Evolutionary conservation across 1,284 basidiomycete species (phyloP).

Genomic region (Ustilago sp.): DNA sequence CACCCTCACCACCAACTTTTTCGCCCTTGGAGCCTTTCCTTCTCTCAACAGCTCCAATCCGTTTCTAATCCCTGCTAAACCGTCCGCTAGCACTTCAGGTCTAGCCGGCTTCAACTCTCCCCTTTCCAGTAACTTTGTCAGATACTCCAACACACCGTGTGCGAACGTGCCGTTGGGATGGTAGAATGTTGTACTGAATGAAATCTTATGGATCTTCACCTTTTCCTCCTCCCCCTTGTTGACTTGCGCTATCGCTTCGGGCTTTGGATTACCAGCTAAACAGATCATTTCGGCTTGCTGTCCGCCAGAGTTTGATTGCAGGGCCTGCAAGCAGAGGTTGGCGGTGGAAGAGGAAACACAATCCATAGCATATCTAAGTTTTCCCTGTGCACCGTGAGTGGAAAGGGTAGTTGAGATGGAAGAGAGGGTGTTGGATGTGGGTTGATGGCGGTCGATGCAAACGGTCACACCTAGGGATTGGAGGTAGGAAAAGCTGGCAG

Average conservation of each 20-base stretch:
- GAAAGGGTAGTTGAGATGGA: slow-evolving; percentile 21
- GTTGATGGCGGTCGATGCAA: slow-evolving; percentile 54
- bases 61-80: slow-evolving; percentile 56
- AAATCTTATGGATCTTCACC: slow-evolving; percentile 54
- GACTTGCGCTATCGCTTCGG: background rate
- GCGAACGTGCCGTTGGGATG: slow-evolving; percentile 42
- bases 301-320: slow-evolving; percentile 1
- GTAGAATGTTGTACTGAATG: slow-evolving; percentile 64
- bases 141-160: slow-evolving; percentile 5
- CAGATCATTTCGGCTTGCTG: slow-evolving; percentile 48
- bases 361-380: slow-evolving; percentile 53
- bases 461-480: slow-evolving; percentile 37
- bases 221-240: background rate
- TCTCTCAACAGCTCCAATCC: slow-evolving; percentile 57
- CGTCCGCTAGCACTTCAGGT: slow-evolving; percentile 50
- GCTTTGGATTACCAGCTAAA: slow-evolving; percentile 59
- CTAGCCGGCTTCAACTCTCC: slow-evolving; percentile 35
- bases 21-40: slow-evolving; percentile 54
- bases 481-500: slow-evolving; percentile 54
- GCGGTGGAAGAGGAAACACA: slow-evolving; percentile 59
- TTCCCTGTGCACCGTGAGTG: slow-evolving; percentile 11
- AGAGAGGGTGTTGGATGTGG: slow-evolving; percentile 19
- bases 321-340: slow-evolving; percentile 29
- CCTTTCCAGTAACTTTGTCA: slow-evolving; percentile 25
- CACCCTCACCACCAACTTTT: slow-evolving; percentile 57